Evolutionary conservation across 345 rosid genomes (phyloP), one percentile per base, ranked within the genome.

Genomic region (Pseudoturritis turrita): DNA sequence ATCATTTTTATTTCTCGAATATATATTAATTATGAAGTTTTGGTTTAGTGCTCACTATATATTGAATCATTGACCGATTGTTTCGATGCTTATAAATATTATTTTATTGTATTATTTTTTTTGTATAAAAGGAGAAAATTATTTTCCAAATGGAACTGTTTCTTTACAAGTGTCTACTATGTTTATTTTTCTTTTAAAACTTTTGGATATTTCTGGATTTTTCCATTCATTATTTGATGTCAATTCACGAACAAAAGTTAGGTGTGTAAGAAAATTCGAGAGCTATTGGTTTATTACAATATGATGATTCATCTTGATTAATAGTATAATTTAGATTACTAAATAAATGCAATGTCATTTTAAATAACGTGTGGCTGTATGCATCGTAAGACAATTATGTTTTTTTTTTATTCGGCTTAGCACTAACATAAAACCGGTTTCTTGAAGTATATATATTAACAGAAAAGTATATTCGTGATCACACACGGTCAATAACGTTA

Each of bases 201-300:
- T 13, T 26, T 43, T 14, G 28, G 19, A 19, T 8, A 6, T 19
- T 54, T 54, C 63, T 13, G 33, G 19, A 68, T 0, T 0, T 9
- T 66, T 18, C 3, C 17, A 19, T 28, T 26, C 19, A 67, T 17
- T 31, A 54, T 28, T 13, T 37, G 17, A 37, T n/a, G 59, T 40
- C 67, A 59, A 25, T 70, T 70, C 50, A 23, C 33, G 56, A 56
- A 44, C 10, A 56, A 45, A 54, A 33, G 51, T 69, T 45, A 56
- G 56, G 56, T 57, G 23, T 31, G 4, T 5, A 43, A 13, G 39
- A 47, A 58, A 70, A 6, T 70, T 25, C 56, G 37, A 59, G 59
- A 10, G n/a, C 25, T 18, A 12, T 33, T 70, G 60, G 59, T 35
- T 10, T 19, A 70, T 70, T 58, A 40, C 40, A 15, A 23, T 36